Percentiles rank a stretch among this genome's conserved stretches.
phyloP scores from a whole-genome alignment of 2,329 filamentous ascomycete species.

The Fusarium pseudonygamai region DNA sequence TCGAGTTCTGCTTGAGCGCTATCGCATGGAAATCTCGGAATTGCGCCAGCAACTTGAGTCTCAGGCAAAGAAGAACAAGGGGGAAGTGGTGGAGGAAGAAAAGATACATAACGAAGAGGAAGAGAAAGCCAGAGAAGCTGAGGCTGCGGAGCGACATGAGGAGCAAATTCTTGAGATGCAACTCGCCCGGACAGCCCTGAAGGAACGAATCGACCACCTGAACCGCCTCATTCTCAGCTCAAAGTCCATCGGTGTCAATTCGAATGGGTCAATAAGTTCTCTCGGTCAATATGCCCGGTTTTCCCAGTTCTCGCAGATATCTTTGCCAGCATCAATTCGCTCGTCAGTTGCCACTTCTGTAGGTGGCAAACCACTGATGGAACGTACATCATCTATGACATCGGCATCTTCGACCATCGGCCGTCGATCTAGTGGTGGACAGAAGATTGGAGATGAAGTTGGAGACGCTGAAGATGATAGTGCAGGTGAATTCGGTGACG shows the following conservation, averaged over 20 bases:
- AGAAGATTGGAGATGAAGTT: conserved; percentile 56
- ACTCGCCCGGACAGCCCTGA: conserved; percentile 90
- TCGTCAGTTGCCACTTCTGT: conserved; percentile 76
- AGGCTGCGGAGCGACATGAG: conserved; percentile 87
- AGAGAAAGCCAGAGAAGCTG: conserved; percentile 77
- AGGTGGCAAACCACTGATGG: conserved; percentile 60
- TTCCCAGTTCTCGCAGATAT: conserved; percentile 71
- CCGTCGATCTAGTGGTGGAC: conserved; percentile 58
- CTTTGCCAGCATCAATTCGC: conserved; percentile 65
- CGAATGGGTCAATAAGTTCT: conserved; percentile 74
- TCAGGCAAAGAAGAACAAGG: conserved; percentile 76
- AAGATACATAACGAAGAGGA: conserved; percentile 72
- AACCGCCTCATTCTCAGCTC: conserved; percentile 95
- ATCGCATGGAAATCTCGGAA: conserved; percentile 90
- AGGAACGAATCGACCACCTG: conserved; percentile 96
- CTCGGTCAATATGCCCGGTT: conserved; percentile 70
- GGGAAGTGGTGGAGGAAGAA: conserved; percentile 69
- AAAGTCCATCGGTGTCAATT: conserved; percentile 94
- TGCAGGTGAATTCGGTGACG: conserved; percentile 85
- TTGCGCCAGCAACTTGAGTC: conserved; percentile 81
- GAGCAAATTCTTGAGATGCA: conserved; percentile 99
- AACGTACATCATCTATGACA: conserved; percentile 73
- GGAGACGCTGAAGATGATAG: conserved; percentile 72
- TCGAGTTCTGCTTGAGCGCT: conserved; percentile 88
- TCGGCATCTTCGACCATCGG: conserved; percentile 70